phyloP scores from a whole-genome alignment of 116 monocot genomes.

The Posidonia oceanica region DNA sequence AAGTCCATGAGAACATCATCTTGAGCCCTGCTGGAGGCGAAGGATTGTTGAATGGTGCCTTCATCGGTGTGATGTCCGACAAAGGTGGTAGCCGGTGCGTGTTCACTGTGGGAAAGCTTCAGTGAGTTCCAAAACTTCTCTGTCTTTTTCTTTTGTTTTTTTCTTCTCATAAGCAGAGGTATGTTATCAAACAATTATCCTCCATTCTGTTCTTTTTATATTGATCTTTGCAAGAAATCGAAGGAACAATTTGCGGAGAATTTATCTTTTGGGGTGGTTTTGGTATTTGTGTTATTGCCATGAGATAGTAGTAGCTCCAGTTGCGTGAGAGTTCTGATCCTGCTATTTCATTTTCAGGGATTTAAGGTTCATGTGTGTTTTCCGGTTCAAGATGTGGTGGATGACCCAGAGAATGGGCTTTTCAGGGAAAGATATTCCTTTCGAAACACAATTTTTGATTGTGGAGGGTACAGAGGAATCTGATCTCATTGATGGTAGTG shows the following conservation, averaged over 20 bases:
- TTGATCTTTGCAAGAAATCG: too few relatives aligned
- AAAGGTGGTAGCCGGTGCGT: slow-evolving; percentile 39
- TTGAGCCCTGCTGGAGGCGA: slow-evolving; percentile 40
- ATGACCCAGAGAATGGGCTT: slow-evolving; percentile 77
- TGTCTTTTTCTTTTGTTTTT: neutral
- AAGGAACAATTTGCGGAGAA: too few relatives aligned
- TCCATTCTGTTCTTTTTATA: neutral
- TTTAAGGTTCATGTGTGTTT: slow-evolving; percentile 54
- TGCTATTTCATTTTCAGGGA: too few relatives aligned
- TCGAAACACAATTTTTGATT: slow-evolving; percentile 67
- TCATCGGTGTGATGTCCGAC: slow-evolving; percentile 48
- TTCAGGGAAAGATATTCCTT: slow-evolving; percentile 46
- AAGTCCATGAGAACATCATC: slow-evolving; percentile 37
- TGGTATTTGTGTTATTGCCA: too few relatives aligned
- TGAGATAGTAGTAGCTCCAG: too few relatives aligned
- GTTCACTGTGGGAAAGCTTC: slow-evolving; percentile 62
- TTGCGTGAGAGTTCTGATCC: too few relatives aligned
- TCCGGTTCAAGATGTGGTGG: slow-evolving; percentile 78
- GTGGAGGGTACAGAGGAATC: slow-evolving; percentile 37
- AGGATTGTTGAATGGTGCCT: slow-evolving; percentile 35
- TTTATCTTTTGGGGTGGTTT: too few relatives aligned
- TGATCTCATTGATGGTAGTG: slow-evolving; percentile 13
- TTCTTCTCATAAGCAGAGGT: neutral
- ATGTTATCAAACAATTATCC: neutral
- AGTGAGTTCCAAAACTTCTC: slow-evolving; percentile 13